Evolutionary conservation across 495 filamentous ascomycete genomes (phyloP), one percentile per base, ranked within the genome.

Genomic region (Cairneyella variabilis): DNA sequence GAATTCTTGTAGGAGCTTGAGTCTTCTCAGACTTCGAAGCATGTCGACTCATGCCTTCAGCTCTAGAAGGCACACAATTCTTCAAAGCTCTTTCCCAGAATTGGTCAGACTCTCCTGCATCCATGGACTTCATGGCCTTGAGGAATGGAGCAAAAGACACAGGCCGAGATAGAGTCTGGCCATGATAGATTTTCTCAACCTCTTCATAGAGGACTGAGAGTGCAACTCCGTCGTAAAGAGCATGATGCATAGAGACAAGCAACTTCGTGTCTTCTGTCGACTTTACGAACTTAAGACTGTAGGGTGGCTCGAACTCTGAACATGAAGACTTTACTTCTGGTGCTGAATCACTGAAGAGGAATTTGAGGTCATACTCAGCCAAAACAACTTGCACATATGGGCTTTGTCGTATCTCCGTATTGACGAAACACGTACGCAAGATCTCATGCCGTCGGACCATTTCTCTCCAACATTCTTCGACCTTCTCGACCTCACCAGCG

Each of bases 221-320:
- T 1, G 85, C 86, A 23, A 82, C 76, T 17, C 85, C 89, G 66
- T 95, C 89, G 60, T 95, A 91, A 1, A 92, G 65, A 2, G 89
- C 87, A 65, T 95, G 89, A 60, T 92, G 89, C 53, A 90, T 87
- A 0, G 77, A 83, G 23, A 91, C 62, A 9, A 79, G 67, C 0
- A 84, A 62, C 39, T 42, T 66, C 44, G 32, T 28, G 39, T 22
- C 28, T 22, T 26, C 34, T 8, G 9, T 25, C 9, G 47, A 64
- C 43, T 21, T 48, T 30, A 51, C 67, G 48, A 57, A 54, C 12
- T 57, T 57, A 39, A 71, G 54, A 11, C 47, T 49, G 53, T 69
- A 71, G 3, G 69, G 69, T 18, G 69, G 61, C 36, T 60, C 42
- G 37, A 52, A 48, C 9, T 52, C 28, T 11, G 8, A 43, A n/a